A percentile compares a stretch with the other conserved stretches of the same genome.
These are phyloP conservation scores for Bipolaris victoriae DNA, from an alignment of 2,329 filamentous ascomycete genomes.

Conservation along the genomic window DNA sequence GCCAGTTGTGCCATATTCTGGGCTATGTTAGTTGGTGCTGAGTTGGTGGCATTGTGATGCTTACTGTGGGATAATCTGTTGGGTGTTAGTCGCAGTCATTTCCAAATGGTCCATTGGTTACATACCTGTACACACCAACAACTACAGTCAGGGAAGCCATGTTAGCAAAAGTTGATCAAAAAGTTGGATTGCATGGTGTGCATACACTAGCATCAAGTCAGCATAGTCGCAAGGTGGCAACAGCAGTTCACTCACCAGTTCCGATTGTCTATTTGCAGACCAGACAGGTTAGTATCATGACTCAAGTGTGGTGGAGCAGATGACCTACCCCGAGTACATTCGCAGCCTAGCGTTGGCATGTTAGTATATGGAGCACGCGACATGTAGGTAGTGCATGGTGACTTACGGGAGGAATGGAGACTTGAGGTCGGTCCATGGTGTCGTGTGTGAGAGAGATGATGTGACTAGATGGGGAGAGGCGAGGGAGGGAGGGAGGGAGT, in stretches of 20 bases:
- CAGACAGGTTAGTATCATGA: slow-evolving; percentile 21
- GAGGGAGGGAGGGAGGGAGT: neutral
- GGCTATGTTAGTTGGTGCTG: slow-evolving; percentile 16
- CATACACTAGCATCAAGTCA: slow-evolving; percentile 35
- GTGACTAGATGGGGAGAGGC: neutral
- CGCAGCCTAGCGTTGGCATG: slow-evolving; percentile 40
- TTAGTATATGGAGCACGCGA: slow-evolving; percentile 26
- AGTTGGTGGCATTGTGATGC: slow-evolving; percentile 21
- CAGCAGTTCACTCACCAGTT: slow-evolving; percentile 36
- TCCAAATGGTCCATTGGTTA: neutral
- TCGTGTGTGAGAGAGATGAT: neutral
- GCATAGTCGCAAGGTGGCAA: slow-evolving; percentile 5
- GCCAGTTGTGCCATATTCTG: slow-evolving; percentile 67
- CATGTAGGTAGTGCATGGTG: neutral
- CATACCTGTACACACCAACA: slow-evolving; percentile 53
- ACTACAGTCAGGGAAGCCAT: slow-evolving; percentile 24
- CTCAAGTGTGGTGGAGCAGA: slow-evolving; percentile 2
- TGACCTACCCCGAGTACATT: slow-evolving; percentile 48
- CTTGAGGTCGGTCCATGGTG: slow-evolving; percentile 41
- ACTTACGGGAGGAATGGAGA: slow-evolving; percentile 44
- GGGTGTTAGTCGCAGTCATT: slow-evolving; percentile 19
- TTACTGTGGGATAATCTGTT: slow-evolving; percentile 46
- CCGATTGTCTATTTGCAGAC: slow-evolving; percentile 43
- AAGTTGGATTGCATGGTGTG: neutral
- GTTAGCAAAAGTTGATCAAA: slow-evolving; percentile 23